Conservation (phyloP, 2,329 filamentous ascomycete species). For the Cladosporium sp. region DNA sequence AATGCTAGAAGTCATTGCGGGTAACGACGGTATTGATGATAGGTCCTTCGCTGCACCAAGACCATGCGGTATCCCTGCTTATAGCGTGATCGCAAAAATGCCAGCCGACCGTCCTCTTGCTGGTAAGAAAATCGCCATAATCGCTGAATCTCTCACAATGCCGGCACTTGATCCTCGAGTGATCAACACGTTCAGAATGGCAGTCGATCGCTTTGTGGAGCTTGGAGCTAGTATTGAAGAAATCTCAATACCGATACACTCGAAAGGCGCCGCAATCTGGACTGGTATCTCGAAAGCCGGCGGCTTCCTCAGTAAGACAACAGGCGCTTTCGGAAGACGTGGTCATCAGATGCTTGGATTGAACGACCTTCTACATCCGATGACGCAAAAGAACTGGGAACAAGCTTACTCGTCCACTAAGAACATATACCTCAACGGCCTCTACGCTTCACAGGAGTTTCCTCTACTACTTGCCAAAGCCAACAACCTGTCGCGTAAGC, state of each 20-base stretch:
- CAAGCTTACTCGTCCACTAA: conserved; percentile 55
- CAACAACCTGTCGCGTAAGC: conserved; percentile 45
- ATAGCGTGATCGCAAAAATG: conserved; percentile 22
- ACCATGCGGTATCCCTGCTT: conserved; percentile 32
- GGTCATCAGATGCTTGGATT: conserved; percentile 54
- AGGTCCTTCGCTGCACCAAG: conserved; percentile 36
- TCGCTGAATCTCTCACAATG: conserved; percentile 45
- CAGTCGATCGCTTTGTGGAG: conserved; percentile 39
- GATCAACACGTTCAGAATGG: conserved; percentile 37
- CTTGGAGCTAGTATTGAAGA: conserved; percentile 47
- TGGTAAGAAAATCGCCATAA: conserved; percentile 43
- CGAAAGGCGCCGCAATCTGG: conserved; percentile 53
- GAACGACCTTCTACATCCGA: conserved; percentile 44
- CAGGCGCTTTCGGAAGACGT: conserved; percentile 45
- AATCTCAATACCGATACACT: conserved; percentile 50
- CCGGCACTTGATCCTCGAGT: conserved; percentile 42
- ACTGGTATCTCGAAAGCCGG: conserved; percentile 46
- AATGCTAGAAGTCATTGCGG: conserved; percentile 49
- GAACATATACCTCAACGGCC: conserved; percentile 56
- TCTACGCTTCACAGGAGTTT: conserved; percentile 48
- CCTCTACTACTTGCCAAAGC: conserved; percentile 51
- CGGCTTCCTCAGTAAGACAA: conserved; percentile 46
- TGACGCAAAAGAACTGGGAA: conserved; percentile 50
- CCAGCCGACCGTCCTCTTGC: conserved; percentile 27
- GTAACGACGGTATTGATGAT: conserved; percentile 51